Evolutionary conservation across 805 yeast species (phyloP).

Genomic region (Saturnispora mendoncae): DNA sequence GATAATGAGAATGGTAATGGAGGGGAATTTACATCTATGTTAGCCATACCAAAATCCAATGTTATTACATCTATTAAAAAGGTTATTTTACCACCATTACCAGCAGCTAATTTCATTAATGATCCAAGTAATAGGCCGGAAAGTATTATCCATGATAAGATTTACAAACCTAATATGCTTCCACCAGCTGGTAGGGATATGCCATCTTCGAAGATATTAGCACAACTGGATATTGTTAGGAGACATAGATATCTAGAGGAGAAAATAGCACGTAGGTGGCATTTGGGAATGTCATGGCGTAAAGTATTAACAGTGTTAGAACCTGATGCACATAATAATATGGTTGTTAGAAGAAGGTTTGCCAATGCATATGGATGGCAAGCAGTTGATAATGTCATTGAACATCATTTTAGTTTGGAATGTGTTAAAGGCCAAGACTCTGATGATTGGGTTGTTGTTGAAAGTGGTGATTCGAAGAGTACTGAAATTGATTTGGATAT

Average conservation of each 20-base stretch:
- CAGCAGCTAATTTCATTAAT: slow-evolving; percentile 54
- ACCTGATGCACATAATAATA: slow-evolving; percentile 95
- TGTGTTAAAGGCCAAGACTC: slow-evolving; percentile 21
- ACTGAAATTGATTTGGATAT: slow-evolving; percentile 7
- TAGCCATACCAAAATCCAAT: slow-evolving; percentile 57
- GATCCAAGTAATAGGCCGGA: slow-evolving; percentile 55
- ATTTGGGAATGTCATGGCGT: slow-evolving; percentile 76
- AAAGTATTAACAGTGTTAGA: slow-evolving; percentile 77
- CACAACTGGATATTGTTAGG: slow-evolving; percentile 20
- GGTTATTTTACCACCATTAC: slow-evolving; percentile 72
- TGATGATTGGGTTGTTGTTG: slow-evolving; percentile 16
- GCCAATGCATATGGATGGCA: slow-evolving; percentile 96
- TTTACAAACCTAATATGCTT: slow-evolving; percentile 56
- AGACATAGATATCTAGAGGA: slow-evolving; percentile 54
- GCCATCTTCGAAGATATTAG: slow-evolving; percentile 20
- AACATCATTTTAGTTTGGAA: slow-evolving; percentile 44
- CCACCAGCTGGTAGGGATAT: slow-evolving; percentile 24
- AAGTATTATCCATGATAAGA: slow-evolving; percentile 72
- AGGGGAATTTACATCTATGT: neutral
- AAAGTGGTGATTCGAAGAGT: too few relatives aligned
- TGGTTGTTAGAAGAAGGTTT: slow-evolving; percentile 78
- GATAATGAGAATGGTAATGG: slow-evolving; percentile 11
- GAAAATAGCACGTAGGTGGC: slow-evolving; percentile 83
- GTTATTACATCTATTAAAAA: slow-evolving; percentile 72
- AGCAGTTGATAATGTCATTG: slow-evolving; percentile 73